Percentiles rank a stretch among this genome's conserved stretches.
phyloP scores from a whole-genome alignment of 257 asterid species.

The Lycium ferocissimum region DNA sequence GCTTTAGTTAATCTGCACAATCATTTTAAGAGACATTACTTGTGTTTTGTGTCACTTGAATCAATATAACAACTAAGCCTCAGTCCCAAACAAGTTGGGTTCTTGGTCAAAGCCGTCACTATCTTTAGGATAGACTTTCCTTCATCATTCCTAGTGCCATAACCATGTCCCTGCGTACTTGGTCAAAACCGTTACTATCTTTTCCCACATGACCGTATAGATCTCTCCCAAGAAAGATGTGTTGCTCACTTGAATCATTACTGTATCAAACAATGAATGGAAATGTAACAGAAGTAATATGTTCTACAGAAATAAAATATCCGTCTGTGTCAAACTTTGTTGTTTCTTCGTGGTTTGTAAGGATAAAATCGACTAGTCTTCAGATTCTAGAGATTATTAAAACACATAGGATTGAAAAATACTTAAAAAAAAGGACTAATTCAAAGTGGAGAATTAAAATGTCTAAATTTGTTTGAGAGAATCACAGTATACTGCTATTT shows the following conservation, averaged over 20 bases:
- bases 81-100: background rate
- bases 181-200: background rate
- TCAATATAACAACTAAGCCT: background rate
- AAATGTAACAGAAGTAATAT: constrained; percentile 7
- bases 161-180: background rate
- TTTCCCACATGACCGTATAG: constrained; percentile 8
- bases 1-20: background rate
- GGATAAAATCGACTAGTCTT: constrained; percentile 3
- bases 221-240: background rate
- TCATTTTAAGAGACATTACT: background rate
- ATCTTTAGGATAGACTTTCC: constrained; percentile 2
- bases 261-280: background rate
- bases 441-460: background rate
- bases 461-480: background rate
- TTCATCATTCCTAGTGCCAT: constrained; percentile 12
- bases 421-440: background rate
- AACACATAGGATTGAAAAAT: background rate
- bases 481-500: background rate
- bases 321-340: background rate
- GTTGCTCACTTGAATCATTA: constrained; percentile 23
- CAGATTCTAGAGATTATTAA: background rate
- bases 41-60: constrained; percentile 5
- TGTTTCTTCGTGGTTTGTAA: background rate
- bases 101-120: constrained; percentile 2
- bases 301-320: background rate